Percentiles rank a stretch among this genome's conserved stretches.
phyloP scores from a whole-genome alignment of 805 yeast genomes.

The Starmerella stigmatis region DNA sequence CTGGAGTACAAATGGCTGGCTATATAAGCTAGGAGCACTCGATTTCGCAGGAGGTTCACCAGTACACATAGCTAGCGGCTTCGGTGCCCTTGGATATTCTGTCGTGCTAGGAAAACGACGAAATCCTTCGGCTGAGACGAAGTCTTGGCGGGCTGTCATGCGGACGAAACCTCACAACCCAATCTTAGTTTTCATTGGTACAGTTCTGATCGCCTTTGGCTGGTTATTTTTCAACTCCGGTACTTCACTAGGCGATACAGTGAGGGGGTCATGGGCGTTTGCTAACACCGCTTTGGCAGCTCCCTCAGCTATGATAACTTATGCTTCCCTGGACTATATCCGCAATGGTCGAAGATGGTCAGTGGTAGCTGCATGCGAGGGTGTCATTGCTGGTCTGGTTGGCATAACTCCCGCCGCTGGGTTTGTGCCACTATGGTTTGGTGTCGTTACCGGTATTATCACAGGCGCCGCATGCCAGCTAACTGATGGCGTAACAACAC shows the following conservation, averaged over 20 bases:
- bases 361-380: slow-evolving; percentile 84
- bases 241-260: slow-evolving; percentile 35
- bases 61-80: slow-evolving; percentile 59
- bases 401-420: slow-evolving; percentile 97
- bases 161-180: slow-evolving; percentile 51
- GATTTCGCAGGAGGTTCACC: slow-evolving; percentile 73
- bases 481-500: slow-evolving; percentile 67
- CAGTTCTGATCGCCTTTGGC: slow-evolving; percentile 60
- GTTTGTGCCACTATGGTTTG: slow-evolving; percentile 73
- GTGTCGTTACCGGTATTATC: slow-evolving; percentile 61
- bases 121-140: slow-evolving; percentile 28
- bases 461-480: slow-evolving; percentile 70
- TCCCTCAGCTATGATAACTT: slow-evolving; percentile 37
- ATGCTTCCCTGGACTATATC: slow-evolving; percentile 35
- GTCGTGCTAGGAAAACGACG: slow-evolving; percentile 53
- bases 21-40: slow-evolving; percentile 45
- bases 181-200: slow-evolving; percentile 53
- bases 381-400: slow-evolving; percentile 85
- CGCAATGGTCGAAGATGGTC: slow-evolving; percentile 73
- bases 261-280: slow-evolving; percentile 35
- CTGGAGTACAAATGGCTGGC: slow-evolving; percentile 65
- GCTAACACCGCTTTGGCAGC: slow-evolving; percentile 46
- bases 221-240: slow-evolving; percentile 74
- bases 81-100: slow-evolving; percentile 61
- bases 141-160: not conserved